Conservation (phyloP, 176 grass and related monocot genomes). For the Sorghum bicolor region DNA sequence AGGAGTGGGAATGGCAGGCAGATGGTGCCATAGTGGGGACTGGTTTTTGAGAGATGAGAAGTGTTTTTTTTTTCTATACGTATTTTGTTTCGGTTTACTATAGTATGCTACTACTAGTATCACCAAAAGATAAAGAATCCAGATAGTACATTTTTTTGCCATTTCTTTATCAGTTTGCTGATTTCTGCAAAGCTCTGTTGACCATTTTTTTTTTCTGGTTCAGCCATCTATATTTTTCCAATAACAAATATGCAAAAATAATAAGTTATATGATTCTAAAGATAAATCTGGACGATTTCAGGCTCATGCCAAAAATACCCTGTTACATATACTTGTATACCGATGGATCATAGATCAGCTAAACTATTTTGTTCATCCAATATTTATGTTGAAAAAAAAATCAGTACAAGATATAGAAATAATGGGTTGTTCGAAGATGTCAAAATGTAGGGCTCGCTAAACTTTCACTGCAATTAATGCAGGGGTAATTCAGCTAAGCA, state of each 20-base stretch:
- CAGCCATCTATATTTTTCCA: background rate
- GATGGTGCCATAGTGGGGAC: conserved; percentile 6
- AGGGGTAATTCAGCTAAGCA: too few relatives aligned
- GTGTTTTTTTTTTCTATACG: too few relatives aligned
- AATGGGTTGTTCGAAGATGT: background rate
- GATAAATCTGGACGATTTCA: background rate
- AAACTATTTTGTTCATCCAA: too few relatives aligned
- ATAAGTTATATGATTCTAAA: background rate
- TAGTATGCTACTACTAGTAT: background rate
- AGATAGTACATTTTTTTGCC: background rate
- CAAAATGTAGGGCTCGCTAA: background rate
- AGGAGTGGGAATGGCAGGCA: conserved; percentile 8
- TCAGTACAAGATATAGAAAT: background rate
- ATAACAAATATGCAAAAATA: background rate
- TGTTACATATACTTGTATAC: background rate
- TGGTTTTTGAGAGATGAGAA: background rate
- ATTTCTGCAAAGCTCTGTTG: background rate
- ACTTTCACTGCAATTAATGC: background rate
- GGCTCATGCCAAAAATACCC: background rate
- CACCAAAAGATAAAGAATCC: background rate
- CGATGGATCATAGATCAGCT: too few relatives aligned
- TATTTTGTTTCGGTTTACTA: background rate
- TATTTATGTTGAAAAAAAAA: background rate
- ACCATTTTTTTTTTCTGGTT: background rate
- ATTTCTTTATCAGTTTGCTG: background rate